Percentiles rank a stretch among this genome's conserved stretches.
Conservation (phyloP, 2,329 filamentous ascomycete genomes). For the Emergomyces africanus region DNA sequence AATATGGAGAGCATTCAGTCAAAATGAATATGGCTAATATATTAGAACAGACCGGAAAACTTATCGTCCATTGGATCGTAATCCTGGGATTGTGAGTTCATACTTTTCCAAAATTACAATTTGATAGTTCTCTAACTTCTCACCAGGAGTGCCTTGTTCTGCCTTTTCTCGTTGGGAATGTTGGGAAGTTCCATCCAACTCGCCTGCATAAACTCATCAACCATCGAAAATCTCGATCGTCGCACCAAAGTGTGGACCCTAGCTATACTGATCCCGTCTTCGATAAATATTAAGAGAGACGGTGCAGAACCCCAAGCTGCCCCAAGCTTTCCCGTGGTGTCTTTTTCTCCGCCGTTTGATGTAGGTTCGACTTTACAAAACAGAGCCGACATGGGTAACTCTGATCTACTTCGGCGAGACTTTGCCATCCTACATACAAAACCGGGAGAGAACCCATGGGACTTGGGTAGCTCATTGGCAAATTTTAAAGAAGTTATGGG, state of each 20-base stretch:
- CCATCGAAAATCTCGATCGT: slow-evolving; percentile 62
- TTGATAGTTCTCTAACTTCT: slow-evolving; percentile 7
- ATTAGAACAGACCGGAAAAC: slow-evolving; percentile 18
- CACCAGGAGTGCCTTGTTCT: slow-evolving; percentile 52
- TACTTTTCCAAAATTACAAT: not conserved
- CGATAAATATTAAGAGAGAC: slow-evolving; percentile 20
- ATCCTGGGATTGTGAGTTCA: slow-evolving; percentile 46
- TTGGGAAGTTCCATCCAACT: slow-evolving; percentile 57
- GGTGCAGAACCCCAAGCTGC: slow-evolving; percentile 25
- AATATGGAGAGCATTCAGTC: not conserved
- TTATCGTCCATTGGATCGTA: slow-evolving; percentile 53
- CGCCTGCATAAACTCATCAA: slow-evolving; percentile 62
- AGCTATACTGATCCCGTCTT: slow-evolving; percentile 55
- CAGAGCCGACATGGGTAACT: slow-evolving; percentile 4
- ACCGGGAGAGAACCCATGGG: slow-evolving; percentile 73
- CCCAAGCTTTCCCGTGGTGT: slow-evolving; percentile 26
- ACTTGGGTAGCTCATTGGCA: slow-evolving; percentile 49
- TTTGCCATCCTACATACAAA: slow-evolving; percentile 70
- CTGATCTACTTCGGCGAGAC: slow-evolving; percentile 37
- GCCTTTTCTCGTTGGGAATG: slow-evolving; percentile 72
- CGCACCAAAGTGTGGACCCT: slow-evolving; percentile 54
- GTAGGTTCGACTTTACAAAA: slow-evolving; percentile 6
- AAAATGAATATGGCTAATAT: slow-evolving; percentile 2
- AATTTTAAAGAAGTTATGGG: slow-evolving; percentile 82
- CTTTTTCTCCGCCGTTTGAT: slow-evolving; percentile 17